Evolutionary conservation across 2,329 filamentous ascomycete genomes (phyloP), one percentile per base, ranked within the genome.

Genomic region (Arthrobotrys pseudoclavata): DNA sequence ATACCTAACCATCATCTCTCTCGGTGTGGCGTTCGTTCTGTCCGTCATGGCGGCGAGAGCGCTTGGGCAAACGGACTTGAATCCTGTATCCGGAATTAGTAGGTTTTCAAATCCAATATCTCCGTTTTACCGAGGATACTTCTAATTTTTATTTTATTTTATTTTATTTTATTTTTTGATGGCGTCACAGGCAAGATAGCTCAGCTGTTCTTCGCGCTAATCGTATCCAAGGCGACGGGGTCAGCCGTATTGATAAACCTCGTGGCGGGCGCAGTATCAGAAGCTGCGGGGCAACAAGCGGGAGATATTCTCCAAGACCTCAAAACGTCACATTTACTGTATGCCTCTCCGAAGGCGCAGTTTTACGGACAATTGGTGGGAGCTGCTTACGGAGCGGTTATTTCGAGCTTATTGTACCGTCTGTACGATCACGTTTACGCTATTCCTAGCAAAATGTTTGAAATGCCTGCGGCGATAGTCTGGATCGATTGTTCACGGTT

Each of bases 361-460:
- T 99, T 99, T 83, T 97, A 93, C 87, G 96, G 96, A 0, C 96
- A 99, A 83, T 89, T 98, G 20, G 94, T 99, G 66, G 96, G 96
- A 3, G 93, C 91, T 40, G 91, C 92, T 0, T 90, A 92, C 1
- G 96, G 96, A 1, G 94, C 96, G 0, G 87, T 98, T 10, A 88
- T 97, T 4, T 95, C 92, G 76, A 94, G 95, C 0, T 88, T 91
- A 2, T 91, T 98, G 1, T 99, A 99, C 83, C 91, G 91, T 74
- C 86, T 98, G 13, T 99, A 99, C 82, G 95, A 94, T 1, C 90
- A 88, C 37, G 94, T 97, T 0, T 99, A 99, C 82, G 86, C 90
- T 45, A 91, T 99, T 4, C 96, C 96, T 0, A 93, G 94, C 0
- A 91, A 93, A 9, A 86, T 97, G 66, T 98, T 99, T 83, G 92